Base-by-base conservation (phyloP, 768 basidiomycete genomes). In the Dendrothele bispora region DNA sequence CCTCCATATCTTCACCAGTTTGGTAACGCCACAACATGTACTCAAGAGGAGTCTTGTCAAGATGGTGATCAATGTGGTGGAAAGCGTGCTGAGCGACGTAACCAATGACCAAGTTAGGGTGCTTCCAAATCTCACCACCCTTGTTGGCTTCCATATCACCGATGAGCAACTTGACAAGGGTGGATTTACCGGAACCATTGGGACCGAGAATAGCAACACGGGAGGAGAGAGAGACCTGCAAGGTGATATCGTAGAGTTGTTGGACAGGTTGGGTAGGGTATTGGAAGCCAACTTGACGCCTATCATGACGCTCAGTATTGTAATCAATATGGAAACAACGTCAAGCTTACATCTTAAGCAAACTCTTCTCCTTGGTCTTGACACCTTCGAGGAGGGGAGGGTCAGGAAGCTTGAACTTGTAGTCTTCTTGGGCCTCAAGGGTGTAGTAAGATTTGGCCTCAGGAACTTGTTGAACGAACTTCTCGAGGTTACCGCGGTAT, bases 11-110 rank as follows among this genome's bases (percentile, higher is more conserved):
- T 71, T 98, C 95, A 69, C 95, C 95, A 50, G 95, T 98, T 82
- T 98, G 95, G 84, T 97, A 98, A 74, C 95, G 94, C 95, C 95
- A 98, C 56, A 98, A 76, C 91, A 98, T 93, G 81, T 98, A 98
- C 75, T 98, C 95, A 60, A 98, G 86, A 41, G 95, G 91, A 12
- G 95, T 98, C 82, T 94, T 95, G 81, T 98, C 95, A 65, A 98
- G 90, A 66, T 98, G 95, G 69, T 92, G 75, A 68, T 98, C 95
- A 64, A 98, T 98, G 70, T 98, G 95, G 79, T 98, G 95, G 94
- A 98, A 98, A 52, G 95, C 95, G 71, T 98, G 95, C 72, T 98
- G 95, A 34, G 95, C 95, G 57, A 98, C 95, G 74, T 98, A 98
- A 63, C 95, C 95, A 54, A 98, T 95, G 74, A 98, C 95, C 83